Evolutionary conservation across 306 rosid genomes (phyloP).

Genomic region (Fragaria vesca): DNA sequence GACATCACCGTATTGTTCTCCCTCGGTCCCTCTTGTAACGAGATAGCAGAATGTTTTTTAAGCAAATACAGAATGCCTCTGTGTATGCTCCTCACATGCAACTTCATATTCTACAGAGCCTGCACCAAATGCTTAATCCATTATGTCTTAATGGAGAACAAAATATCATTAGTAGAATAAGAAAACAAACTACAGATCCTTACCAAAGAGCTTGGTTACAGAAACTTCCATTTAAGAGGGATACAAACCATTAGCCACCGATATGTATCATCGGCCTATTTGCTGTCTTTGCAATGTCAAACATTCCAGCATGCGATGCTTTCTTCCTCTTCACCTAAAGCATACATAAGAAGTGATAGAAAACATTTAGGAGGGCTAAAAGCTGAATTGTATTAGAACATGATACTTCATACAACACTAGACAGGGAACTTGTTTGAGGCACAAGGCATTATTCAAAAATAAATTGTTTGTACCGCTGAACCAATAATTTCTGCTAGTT

Average conservation of each 20-base stretch:
- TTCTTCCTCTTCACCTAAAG: slow-evolving; percentile 89
- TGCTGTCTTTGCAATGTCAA: slow-evolving; percentile 82
- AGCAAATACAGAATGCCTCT: neutral
- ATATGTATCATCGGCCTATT: slow-evolving; percentile 98
- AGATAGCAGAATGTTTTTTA: neutral
- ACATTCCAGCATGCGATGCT: slow-evolving; percentile 95
- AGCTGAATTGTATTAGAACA: neutral
- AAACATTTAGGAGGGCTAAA: slow-evolving; percentile 3
- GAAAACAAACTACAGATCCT: neutral
- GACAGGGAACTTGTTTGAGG: slow-evolving; percentile 8
- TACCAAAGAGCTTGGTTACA: neutral
- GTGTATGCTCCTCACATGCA: neutral
- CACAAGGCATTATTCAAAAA: slow-evolving; percentile 6
- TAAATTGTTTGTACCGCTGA: slow-evolving; percentile 63
- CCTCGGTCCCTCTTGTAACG: neutral
- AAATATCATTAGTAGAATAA: neutral
- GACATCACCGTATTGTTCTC: neutral
- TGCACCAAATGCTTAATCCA: neutral
- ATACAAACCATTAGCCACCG: slow-evolving; percentile 70
- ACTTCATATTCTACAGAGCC: neutral
- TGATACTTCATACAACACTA: neutral
- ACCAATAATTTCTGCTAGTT: slow-evolving; percentile 66
- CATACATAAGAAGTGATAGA: slow-evolving; percentile 14
- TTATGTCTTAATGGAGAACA: neutral
- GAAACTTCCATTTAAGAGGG: neutral